These are phyloP conservation scores for Tylopilus rubrobrunneus DNA, from an alignment of 768 basidiomycete genomes.

Conservation along the genomic window DNA sequence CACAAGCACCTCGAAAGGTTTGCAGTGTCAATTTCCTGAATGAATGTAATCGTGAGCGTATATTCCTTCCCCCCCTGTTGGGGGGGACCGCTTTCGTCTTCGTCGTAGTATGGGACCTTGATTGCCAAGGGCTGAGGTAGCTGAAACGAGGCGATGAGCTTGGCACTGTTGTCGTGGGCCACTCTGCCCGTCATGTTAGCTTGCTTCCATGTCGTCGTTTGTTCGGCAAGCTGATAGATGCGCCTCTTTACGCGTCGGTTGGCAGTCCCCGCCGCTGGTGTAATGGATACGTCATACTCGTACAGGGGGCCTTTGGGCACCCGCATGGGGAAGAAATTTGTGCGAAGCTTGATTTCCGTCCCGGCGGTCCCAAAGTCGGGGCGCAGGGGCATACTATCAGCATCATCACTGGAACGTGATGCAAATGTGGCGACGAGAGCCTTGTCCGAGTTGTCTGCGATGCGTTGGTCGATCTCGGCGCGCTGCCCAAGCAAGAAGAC, in stretches of 20 bases:
- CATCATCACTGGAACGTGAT: constrained; percentile 17
- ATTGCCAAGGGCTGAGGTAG: constrained; percentile 42
- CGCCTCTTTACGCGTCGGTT: constrained; percentile 40
- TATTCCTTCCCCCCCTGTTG: constrained; percentile 37
- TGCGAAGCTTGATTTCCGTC: constrained; percentile 41
- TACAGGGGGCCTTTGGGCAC: constrained; percentile 44
- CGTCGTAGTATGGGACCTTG: constrained; percentile 41
- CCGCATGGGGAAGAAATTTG: constrained; percentile 50
- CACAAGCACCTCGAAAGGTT: constrained; percentile 37
- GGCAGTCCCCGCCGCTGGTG: constrained; percentile 32
- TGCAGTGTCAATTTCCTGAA: constrained; percentile 41
- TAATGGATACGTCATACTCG: constrained; percentile 46
- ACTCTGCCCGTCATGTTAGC: constrained; percentile 38
- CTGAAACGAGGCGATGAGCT: constrained; percentile 39
- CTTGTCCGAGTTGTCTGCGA: constrained; percentile 40
- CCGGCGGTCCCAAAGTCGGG: constrained; percentile 46
- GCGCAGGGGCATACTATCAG: constrained; percentile 40
- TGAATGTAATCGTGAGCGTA: constrained; percentile 41
- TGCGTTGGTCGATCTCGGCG: constrained; percentile 55
- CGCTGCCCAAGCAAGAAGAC: constrained; percentile 36
- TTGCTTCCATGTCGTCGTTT: constrained; percentile 37
- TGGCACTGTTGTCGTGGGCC: constrained; percentile 47
- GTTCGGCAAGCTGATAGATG: constrained; percentile 48
- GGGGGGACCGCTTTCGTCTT: constrained; percentile 37
- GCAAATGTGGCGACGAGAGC: constrained; percentile 37